phyloP scores from a whole-genome alignment of 106 monocot species.

The Acanthochlamys bracteata region DNA sequence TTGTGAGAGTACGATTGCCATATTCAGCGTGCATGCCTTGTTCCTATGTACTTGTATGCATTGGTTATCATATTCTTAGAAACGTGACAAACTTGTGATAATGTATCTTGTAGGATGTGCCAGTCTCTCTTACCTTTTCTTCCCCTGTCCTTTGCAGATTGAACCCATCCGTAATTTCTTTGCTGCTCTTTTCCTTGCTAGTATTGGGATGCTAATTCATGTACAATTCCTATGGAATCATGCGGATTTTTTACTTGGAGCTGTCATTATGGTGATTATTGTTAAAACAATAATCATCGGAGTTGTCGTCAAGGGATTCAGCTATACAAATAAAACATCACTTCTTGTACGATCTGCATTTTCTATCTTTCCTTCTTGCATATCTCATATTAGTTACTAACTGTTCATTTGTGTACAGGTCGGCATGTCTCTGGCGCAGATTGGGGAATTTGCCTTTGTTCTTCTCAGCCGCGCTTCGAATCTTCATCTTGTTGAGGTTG shows the following conservation, averaged over 20 bases:
- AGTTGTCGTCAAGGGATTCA: slow-evolving; percentile 69
- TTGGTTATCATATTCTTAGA: too few species aligned
- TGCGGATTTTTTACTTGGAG: slow-evolving; percentile 81
- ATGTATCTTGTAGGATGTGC: not conserved
- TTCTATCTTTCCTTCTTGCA: not conserved
- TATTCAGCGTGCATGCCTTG: too few species aligned
- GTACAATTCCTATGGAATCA: slow-evolving; percentile 98
- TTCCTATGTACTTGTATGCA: too few species aligned
- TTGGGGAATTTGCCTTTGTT: slow-evolving; percentile 98
- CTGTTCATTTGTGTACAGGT: slow-evolving; percentile 38
- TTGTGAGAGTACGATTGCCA: too few species aligned
- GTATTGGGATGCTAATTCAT: slow-evolving; percentile 96
- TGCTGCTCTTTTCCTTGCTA: slow-evolving; percentile 90
- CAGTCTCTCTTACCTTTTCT: slow-evolving; percentile 42
- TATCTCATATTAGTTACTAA: slow-evolving; percentile 5
- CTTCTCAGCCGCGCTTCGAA: slow-evolving; percentile 96
- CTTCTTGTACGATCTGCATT: slow-evolving; percentile 47
- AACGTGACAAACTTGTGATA: not conserved
- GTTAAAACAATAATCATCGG: slow-evolving; percentile 70
- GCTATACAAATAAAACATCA: slow-evolving; percentile 83
- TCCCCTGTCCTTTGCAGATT: slow-evolving; percentile 72
- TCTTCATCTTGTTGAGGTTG: slow-evolving; percentile 60
- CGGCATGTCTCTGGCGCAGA: slow-evolving; percentile 94
- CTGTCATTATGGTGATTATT: slow-evolving; percentile 83
- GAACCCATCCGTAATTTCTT: slow-evolving; percentile 98